Percentiles rank a stretch among this genome's conserved stretches.
Evolutionary conservation across 768 basidiomycete genomes (phyloP).

Genomic region (Brasilioporus rufonigricans): DNA sequence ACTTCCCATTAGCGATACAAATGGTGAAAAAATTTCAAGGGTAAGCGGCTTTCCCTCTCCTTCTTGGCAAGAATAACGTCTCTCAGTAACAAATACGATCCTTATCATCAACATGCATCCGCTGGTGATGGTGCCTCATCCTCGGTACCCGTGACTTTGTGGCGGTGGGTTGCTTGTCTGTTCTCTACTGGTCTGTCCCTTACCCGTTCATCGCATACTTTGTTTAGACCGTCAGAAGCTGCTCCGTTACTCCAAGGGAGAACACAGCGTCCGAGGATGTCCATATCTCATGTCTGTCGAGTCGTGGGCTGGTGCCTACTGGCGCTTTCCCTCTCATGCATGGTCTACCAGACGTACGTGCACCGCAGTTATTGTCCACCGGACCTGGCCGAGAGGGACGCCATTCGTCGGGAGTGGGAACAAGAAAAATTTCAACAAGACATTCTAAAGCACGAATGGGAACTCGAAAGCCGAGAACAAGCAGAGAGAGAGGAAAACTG

Average conservation of each 20-base stretch:
- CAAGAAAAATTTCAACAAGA: not conserved
- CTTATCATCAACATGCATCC: not conserved
- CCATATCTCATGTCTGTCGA: too few species aligned
- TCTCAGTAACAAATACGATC: not conserved
- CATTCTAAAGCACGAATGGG: not conserved
- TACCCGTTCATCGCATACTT: not conserved
- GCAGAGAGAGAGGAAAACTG: not conserved
- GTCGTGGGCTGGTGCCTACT: not conserved
- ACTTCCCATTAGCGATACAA: too few species aligned
- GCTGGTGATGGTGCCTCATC: not conserved
- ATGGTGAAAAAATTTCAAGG: too few species aligned
- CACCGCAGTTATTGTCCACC: constrained; percentile 8
- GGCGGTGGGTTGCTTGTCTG: not conserved
- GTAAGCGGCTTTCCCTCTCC: too few species aligned
- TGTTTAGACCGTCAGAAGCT: not conserved
- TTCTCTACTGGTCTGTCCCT: too few species aligned
- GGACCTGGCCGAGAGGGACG: not conserved
- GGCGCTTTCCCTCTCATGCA: not conserved
- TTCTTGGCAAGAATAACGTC: too few species aligned
- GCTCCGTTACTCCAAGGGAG: not conserved
- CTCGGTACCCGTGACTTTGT: not conserved
- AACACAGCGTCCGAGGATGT: not conserved
- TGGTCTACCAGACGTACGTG: not conserved
- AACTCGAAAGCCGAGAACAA: not conserved
- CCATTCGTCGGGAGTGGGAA: constrained; percentile 8